These are phyloP conservation scores for Myochromella boudieri DNA, from an alignment of 768 basidiomycete genomes.

Conservation along the genomic window DNA sequence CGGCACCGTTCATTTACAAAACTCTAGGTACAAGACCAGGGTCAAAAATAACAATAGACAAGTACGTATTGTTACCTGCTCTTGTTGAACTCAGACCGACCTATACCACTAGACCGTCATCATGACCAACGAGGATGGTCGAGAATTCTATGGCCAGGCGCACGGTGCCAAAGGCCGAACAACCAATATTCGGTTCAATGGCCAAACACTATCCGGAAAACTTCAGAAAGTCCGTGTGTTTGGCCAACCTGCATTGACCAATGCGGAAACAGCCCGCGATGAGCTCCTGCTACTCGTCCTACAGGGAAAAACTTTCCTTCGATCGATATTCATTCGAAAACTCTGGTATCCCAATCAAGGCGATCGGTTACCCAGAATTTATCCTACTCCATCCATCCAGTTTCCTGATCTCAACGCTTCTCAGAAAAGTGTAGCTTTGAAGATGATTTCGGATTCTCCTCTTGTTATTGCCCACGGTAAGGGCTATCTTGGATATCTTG, in stretches of 20 bases:
- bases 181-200: conserved; percentile 31
- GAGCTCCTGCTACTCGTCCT: conserved; percentile 36
- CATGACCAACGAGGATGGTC: conserved; percentile 32
- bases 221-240: conserved; percentile 35
- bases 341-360: conserved; percentile 39
- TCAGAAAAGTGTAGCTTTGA: conserved; percentile 32
- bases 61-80: conserved; percentile 22
- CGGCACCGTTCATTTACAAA: conserved; percentile 30
- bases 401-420: conserved; percentile 32
- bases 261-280: conserved; percentile 38
- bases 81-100: neutral
- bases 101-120: conserved; percentile 22
- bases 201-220: conserved; percentile 18
- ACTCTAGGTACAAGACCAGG: conserved; percentile 41
- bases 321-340: conserved; percentile 32
- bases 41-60: conserved; percentile 34
- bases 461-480: conserved; percentile 40
- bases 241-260: conserved; percentile 39
- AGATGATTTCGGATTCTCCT: conserved; percentile 31
- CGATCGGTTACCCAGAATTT: neutral
- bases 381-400: neutral
- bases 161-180: conserved; percentile 29
- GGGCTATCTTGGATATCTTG: too few species aligned
- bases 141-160: conserved; percentile 31
- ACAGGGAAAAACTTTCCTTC: conserved; percentile 28